Percentiles rank a stretch among this genome's conserved stretches.
These are phyloP conservation scores for Tritrichomonas foetus DNA, from an alignment of 208 protist genomes.

Conservation along the genomic window DNA sequence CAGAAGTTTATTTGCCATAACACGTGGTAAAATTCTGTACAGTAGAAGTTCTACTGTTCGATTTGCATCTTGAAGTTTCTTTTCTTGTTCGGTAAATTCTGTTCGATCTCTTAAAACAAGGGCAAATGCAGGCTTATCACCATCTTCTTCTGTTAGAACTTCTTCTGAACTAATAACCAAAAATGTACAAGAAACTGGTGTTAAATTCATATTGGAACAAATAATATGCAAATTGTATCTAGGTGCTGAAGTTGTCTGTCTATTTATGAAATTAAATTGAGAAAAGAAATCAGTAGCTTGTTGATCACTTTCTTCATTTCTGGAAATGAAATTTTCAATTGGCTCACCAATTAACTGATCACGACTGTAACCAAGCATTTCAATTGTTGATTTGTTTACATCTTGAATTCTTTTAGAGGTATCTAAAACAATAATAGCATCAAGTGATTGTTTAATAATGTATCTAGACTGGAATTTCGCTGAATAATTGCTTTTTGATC, in stretches of 20 bases:
- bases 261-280: too few relatives aligned
- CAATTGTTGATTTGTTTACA: background rate
- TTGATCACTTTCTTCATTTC: too few relatives aligned
- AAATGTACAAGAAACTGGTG: too few relatives aligned
- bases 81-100: background rate
- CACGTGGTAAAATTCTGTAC: background rate
- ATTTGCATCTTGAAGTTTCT: background rate
- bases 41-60: background rate
- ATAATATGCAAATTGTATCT: too few relatives aligned
- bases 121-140: background rate
- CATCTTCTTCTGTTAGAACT: too few relatives aligned
- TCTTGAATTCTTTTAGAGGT: background rate
- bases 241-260: too few relatives aligned
- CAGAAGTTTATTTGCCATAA: background rate
- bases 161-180: too few relatives aligned
- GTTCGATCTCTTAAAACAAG: background rate
- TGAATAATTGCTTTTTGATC: too few relatives aligned
- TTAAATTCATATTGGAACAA: too few relatives aligned
- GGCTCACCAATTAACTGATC: too few relatives aligned
- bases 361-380: background rate
- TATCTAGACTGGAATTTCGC: background rate
- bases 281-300: too few relatives aligned
- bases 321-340: too few relatives aligned
- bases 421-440: background rate
- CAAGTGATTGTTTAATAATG: background rate